Base-by-base conservation (phyloP, 306 rosid genomes). In the Casuarina cunninghamiana region DNA sequence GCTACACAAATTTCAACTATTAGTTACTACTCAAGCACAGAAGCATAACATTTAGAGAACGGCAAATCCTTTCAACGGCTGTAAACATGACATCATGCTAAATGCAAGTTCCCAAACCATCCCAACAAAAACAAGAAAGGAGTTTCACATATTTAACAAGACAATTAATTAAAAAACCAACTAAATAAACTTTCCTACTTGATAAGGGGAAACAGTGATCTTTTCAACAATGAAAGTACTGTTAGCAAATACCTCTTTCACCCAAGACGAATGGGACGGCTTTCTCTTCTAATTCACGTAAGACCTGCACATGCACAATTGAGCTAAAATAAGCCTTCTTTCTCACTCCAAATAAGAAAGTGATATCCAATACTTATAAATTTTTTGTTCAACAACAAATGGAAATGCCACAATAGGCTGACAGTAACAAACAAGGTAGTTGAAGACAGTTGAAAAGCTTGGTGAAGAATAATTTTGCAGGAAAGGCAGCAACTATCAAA, bases 231-330 rank as follows among this genome's bases (percentile, higher is more conserved):
- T 75, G 66, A 75, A 78, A 7, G 41, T 51, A 76, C 42, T 60
- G 75, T 17, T 80, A 69, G 57, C 50, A 66, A 17, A 58, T 84
- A 92, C 98, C 98, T 87, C 98, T 86, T 90, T 94, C 98, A 70
- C 91, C 97, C 75, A 90, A 79, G 76, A 94, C 89, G 71, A 86
- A 89, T 82, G 87, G 32, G 32, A 26, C 97, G 35, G 95, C 97
- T 78, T 90, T 94, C 86, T 92, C 93, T 88, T 94, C 98, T 74
- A 94, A 82, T 87, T 94, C 98, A 45, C 80, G 86, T 26, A 94
- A 79, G 77, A 94, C 95, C 98, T 94, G 90, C 58, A 76, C 78
- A 79, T 38, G 53, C 55, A 74, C 3, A 81, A 49, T 50, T 51
- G 72, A 69, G 63, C 68, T 54, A 49, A 58, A 53, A 11, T 65